A percentile compares a stretch with the other conserved stretches of the same genome.
These are phyloP conservation scores for Colletotrichum limetticola DNA, from an alignment of 2,329 filamentous ascomycete species.

Conservation along the genomic window DNA sequence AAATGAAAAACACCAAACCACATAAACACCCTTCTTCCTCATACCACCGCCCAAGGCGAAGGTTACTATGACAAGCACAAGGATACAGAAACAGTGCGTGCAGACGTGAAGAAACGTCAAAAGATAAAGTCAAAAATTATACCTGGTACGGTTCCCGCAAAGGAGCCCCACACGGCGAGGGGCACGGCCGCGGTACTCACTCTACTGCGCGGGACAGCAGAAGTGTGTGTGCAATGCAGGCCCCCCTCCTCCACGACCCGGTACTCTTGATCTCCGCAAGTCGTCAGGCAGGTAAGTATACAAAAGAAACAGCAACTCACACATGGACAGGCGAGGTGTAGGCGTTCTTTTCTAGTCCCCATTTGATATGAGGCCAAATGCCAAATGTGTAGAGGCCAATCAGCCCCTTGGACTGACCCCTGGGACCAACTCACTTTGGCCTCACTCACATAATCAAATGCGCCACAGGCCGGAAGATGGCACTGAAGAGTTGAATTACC, in stretches of 20 bases:
- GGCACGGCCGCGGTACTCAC: constrained; percentile 6
- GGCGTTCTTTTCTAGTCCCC: background rate
- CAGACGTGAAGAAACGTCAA: background rate
- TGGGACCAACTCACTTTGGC: background rate
- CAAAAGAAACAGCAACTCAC: background rate
- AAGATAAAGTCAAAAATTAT: constrained; percentile 6
- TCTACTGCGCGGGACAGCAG: too few relatives aligned
- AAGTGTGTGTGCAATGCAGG: constrained; percentile 22
- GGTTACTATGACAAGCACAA: background rate
- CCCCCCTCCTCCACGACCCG: constrained; percentile 13
- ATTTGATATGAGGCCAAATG: background rate
- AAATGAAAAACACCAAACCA: background rate
- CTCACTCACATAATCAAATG: background rate
- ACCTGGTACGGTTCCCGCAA: constrained; percentile 4
- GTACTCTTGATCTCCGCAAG: constrained; percentile 20
- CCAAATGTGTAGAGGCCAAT: background rate
- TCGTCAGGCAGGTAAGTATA: constrained; percentile 23
- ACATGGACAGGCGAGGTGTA: background rate
- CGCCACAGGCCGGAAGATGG: background rate
- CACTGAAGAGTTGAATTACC: constrained; percentile 30
- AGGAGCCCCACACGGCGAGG: constrained; percentile 14
- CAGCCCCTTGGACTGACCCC: background rate
- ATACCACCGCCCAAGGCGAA: background rate
- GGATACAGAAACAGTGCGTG: too few relatives aligned
- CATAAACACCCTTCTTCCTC: constrained; percentile 6